Evolutionary conservation across 345 rosid genomes (phyloP).

Genomic region (Citrus cavaleriei): DNA sequence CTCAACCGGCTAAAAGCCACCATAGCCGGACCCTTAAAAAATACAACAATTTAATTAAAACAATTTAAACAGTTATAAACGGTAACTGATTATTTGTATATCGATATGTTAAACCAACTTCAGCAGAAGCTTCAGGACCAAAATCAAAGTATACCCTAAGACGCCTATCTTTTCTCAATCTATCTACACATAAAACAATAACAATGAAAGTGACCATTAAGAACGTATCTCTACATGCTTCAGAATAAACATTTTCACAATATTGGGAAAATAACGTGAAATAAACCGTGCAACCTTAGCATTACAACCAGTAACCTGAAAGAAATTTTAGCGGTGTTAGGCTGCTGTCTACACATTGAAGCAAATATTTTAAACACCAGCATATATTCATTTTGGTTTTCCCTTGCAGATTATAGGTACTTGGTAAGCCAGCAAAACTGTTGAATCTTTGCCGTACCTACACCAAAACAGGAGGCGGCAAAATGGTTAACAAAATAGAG

Average conservation of each 20-base stretch:
- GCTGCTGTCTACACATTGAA: neutral
- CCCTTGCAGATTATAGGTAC: neutral
- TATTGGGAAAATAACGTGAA: neutral
- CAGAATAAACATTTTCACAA: neutral
- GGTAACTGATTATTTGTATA: too few species aligned
- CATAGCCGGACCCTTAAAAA: too few species aligned
- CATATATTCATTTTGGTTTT: neutral
- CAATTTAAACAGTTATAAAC: too few species aligned
- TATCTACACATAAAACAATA: too few species aligned
- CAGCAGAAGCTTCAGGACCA: too few species aligned
- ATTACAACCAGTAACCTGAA: neutral
- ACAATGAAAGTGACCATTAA: neutral
- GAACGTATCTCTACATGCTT: neutral
- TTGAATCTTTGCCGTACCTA: neutral
- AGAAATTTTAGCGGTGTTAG: neutral
- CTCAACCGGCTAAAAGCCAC: too few species aligned
- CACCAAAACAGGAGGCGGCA: neutral
- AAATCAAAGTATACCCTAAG: too few species aligned
- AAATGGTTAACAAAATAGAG: neutral
- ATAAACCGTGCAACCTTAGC: neutral
- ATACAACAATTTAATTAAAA: too few species aligned
- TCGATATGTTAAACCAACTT: too few species aligned
- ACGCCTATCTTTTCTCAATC: too few species aligned
- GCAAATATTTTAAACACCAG: neutral
- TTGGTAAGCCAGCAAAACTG: neutral